Conservation (phyloP, 441 rosid species). For the Raphanus hybrid region DNA sequence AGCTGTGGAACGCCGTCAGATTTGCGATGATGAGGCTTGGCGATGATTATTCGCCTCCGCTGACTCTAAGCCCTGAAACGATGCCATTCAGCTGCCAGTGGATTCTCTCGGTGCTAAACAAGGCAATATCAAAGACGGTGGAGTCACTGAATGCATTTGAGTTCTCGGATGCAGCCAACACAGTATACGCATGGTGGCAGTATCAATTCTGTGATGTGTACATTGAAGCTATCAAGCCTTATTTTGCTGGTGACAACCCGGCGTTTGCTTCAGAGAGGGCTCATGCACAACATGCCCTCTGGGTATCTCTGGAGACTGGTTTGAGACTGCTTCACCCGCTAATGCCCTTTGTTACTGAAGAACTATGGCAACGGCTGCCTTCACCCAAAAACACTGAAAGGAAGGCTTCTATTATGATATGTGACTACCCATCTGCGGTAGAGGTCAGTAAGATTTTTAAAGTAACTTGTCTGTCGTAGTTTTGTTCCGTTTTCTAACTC, state of each 20-base stretch:
- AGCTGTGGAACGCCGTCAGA: slow-evolving; percentile 95
- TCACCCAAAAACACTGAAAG: slow-evolving; percentile 48
- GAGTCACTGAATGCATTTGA: slow-evolving; percentile 68
- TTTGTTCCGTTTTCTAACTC: background rate
- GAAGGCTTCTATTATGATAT: slow-evolving; percentile 78
- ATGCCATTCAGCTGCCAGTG: slow-evolving; percentile 91
- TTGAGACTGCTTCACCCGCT: slow-evolving; percentile 93
- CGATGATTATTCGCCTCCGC: slow-evolving; percentile 65
- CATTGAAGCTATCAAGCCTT: slow-evolving; percentile 90
- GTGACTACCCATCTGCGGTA: slow-evolving; percentile 70
- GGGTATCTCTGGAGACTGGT: slow-evolving; percentile 91
- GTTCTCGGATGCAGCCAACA: slow-evolving; percentile 78
- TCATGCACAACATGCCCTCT: slow-evolving; percentile 70
- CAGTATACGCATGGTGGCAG: slow-evolving; percentile 94
- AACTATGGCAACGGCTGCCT: slow-evolving; percentile 96
- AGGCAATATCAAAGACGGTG: slow-evolving; percentile 68
- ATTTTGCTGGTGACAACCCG: slow-evolving; percentile 68
- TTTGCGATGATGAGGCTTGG: slow-evolving; percentile 96
- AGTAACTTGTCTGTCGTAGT: slow-evolving; percentile 15
- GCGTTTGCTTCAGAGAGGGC: slow-evolving; percentile 65
- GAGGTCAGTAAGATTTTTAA: slow-evolving; percentile 53
- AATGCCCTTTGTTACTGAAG: slow-evolving; percentile 96
- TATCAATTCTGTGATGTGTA: slow-evolving; percentile 94
- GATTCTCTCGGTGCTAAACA: slow-evolving; percentile 86
- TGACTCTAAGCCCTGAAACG: slow-evolving; percentile 43